Conservation (phyloP, 1,284 basidiomycete genomes). For the Ceratobasidium papillatum region DNA sequence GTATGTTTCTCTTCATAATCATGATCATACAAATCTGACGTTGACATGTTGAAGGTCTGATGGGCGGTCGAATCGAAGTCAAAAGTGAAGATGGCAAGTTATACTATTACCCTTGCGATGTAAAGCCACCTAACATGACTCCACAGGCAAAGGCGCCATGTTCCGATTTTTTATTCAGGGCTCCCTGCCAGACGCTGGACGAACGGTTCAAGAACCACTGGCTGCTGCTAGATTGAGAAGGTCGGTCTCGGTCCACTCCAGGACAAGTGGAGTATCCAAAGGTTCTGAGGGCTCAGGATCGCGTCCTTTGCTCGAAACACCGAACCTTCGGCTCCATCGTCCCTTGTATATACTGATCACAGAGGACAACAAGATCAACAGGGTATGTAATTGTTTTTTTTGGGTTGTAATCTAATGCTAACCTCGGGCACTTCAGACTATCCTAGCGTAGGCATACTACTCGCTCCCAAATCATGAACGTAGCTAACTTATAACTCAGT, state of each 20-base stretch:
- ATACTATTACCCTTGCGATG: no score
- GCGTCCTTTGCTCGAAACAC: slow-evolving; percentile 9
- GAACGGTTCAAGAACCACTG: neutral
- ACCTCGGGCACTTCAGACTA: neutral
- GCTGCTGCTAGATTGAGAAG: neutral
- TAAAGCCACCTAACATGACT: neutral
- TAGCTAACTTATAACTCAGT: slow-evolving; percentile 1
- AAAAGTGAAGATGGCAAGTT: slow-evolving; percentile 41
- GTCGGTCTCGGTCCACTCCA: slow-evolving; percentile 4
- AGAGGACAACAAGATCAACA: slow-evolving; percentile 48
- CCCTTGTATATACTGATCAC: slow-evolving; percentile 47
- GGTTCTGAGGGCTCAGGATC: slow-evolving; percentile 7
- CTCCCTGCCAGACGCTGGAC: neutral
- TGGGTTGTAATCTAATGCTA: neutral
- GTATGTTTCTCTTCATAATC: neutral
- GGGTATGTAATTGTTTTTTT: slow-evolving; percentile 45
- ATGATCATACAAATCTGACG: no score
- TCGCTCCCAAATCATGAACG: neutral
- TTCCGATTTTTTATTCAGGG: slow-evolving; percentile 49
- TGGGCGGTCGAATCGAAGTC: slow-evolving; percentile 49
- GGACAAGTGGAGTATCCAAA: slow-evolving; percentile 31
- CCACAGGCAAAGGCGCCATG: slow-evolving; percentile 47
- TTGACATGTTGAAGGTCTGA: slow-evolving; percentile 44
- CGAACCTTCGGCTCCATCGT: slow-evolving; percentile 13
- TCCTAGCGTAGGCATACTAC: slow-evolving; percentile 28